Percentiles rank a stretch among this genome's conserved stretches.
These are phyloP conservation scores for Alternaria viburni DNA, from an alignment of 2,329 filamentous ascomycete species.

Conservation along the genomic window DNA sequence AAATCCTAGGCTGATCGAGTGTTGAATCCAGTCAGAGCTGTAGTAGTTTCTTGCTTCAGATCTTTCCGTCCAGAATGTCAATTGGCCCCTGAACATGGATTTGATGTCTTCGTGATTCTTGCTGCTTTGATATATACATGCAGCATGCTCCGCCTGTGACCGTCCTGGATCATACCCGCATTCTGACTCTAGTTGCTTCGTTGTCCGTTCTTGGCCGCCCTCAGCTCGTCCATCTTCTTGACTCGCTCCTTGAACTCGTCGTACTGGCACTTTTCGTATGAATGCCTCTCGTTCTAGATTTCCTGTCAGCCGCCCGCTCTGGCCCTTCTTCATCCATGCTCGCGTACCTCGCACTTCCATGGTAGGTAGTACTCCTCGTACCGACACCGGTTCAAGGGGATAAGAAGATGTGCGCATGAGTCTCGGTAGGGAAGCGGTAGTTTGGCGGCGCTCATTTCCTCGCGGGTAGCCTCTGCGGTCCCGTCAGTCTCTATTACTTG, in stretches of 20 bases:
- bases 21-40: background rate
- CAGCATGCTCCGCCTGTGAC: conserved; percentile 16
- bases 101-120: conserved; percentile 4
- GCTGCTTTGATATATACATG: conserved; percentile 45
- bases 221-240: conserved; percentile 96
- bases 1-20: too few species aligned
- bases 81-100: background rate
- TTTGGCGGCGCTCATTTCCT: conserved; percentile 91
- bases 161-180: too few species aligned
- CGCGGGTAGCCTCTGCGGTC: conserved; percentile 74
- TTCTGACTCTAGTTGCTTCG: conserved; percentile 69
- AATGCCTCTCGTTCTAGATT: conserved; percentile 86
- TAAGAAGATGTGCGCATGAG: conserved; percentile 91
- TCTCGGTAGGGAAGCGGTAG: conserved; percentile 92
- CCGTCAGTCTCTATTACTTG: conserved; percentile 39
- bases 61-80: background rate
- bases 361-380: conserved; percentile 90
- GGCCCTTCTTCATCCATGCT: background rate
- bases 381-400: conserved; percentile 94
- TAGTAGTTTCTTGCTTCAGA: background rate
- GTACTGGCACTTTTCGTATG: conserved; percentile 99
- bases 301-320: conserved; percentile 19
- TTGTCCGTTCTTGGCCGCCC: conserved; percentile 80
- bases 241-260: conserved; percentile 98
- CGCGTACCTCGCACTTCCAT: conserved; percentile 93